Evolutionary conservation across 148 eudicot genomes (phyloP).

Genomic region (Selenicereus undatus): DNA sequence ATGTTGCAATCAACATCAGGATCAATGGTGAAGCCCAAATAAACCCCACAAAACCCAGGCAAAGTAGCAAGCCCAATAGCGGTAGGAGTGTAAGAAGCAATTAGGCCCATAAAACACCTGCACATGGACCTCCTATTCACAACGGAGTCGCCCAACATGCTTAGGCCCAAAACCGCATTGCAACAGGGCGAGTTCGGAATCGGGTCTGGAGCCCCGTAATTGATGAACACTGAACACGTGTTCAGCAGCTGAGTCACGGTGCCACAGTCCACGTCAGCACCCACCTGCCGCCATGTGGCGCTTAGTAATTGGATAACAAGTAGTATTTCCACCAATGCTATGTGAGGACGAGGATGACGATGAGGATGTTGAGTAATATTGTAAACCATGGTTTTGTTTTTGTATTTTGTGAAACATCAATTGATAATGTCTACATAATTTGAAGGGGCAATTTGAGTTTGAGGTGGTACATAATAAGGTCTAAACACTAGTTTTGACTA

Average conservation of each 20-base stretch:
- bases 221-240: conserved; percentile 68
- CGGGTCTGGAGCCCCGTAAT: conserved; percentile 73
- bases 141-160: conserved; percentile 36
- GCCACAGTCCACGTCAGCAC: conserved; percentile 45
- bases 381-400: conserved; percentile 1
- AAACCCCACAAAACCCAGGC: conserved; percentile 90
- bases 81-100: conserved; percentile 52
- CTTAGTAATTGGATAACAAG: conserved; percentile 14
- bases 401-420: not conserved
- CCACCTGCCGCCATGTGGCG: not conserved
- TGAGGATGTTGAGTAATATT: not conserved
- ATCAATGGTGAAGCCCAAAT: conserved; percentile 78
- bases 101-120: conserved; percentile 69
- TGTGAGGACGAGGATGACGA: too few relatives aligned
- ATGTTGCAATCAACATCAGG: conserved; percentile 66
- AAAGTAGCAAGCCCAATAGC: conserved; percentile 74
- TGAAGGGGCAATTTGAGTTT: not conserved
- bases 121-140: conserved; percentile 51
- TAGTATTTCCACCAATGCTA: not conserved
- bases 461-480: not conserved
- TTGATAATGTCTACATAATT: too few relatives aligned
- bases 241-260: conserved; percentile 58
- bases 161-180: conserved; percentile 51
- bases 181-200: conserved; percentile 81
- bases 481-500: not conserved